Percentiles rank a stretch among this genome's conserved stretches.
Conservation (phyloP, 1,284 basidiomycete genomes). For the Marasmius sp. region DNA sequence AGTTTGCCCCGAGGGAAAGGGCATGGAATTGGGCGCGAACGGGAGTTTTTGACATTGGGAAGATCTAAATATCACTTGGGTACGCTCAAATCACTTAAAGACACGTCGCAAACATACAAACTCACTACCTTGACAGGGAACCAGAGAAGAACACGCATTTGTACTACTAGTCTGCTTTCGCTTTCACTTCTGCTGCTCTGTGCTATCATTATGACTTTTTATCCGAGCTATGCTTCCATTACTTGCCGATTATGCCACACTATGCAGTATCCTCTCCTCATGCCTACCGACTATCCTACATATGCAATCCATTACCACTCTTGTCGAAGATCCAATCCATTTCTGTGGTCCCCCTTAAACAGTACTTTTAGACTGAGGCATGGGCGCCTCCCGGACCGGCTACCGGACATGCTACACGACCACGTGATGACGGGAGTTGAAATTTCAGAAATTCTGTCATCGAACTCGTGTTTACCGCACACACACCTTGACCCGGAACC, state of each 20-base stretch:
- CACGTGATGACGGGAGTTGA: background rate
- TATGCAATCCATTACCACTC: background rate
- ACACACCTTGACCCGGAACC: background rate
- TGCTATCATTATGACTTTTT: background rate
- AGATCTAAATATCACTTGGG: background rate
- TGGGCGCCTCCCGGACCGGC: too few relatives aligned
- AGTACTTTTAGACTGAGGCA: too few relatives aligned
- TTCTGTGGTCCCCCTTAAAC: too few relatives aligned
- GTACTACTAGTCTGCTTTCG: background rate
- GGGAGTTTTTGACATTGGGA: background rate
- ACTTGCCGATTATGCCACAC: background rate
- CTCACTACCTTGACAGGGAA: background rate
- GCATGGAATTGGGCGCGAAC: slow-evolving; percentile 2
- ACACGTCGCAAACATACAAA: background rate
- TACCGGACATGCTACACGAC: background rate
- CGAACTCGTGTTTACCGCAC: background rate
- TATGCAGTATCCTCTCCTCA: background rate
- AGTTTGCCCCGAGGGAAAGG: background rate
- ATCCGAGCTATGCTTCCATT: background rate
- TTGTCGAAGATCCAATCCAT: background rate
- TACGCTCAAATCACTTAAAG: background rate
- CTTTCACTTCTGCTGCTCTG: background rate
- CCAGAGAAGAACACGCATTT: background rate
- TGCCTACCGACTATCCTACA: background rate
- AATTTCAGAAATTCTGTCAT: background rate